phyloP scores from a whole-genome alignment of 2,329 filamentous ascomycete genomes.

The Thielaviopsis punctulata region DNA sequence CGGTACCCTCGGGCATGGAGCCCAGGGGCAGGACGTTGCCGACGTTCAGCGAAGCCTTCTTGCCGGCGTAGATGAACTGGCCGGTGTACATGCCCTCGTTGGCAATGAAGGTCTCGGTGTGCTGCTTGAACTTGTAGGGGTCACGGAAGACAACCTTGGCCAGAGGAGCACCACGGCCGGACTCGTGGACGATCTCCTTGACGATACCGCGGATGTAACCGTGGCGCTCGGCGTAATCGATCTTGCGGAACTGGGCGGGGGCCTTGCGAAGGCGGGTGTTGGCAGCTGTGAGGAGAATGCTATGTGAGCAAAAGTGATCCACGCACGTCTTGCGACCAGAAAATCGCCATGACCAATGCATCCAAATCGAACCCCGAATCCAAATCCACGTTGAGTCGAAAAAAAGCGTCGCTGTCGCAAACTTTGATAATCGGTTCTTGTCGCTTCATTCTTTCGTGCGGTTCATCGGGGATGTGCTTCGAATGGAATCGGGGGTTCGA shows the following conservation, averaged over 20 bases:
- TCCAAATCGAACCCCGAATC: neutral
- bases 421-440: neutral
- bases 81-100: conserved; percentile 99
- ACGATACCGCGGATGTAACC: conserved; percentile 95
- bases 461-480: neutral
- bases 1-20: conserved; percentile 96
- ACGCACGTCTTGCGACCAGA: conserved; percentile 1
- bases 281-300: conserved; percentile 34
- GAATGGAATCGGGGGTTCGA: conserved; percentile 3
- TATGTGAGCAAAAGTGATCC: conserved; percentile 13
- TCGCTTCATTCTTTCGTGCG: conserved; percentile 13
- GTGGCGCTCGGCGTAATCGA: conserved; percentile 94
- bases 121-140: conserved; percentile 94
- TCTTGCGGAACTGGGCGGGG: conserved; percentile 73
- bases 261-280: conserved; percentile 84
- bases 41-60: conserved; percentile 92
- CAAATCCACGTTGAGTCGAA: neutral
- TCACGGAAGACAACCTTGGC: conserved; percentile 94
- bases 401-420: neutral
- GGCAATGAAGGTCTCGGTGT: conserved; percentile 98
- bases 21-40: conserved; percentile 93
- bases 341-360: neutral
- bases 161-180: conserved; percentile 93
- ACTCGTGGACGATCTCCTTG: conserved; percentile 98
- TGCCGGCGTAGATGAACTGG: conserved; percentile 99